phyloP scores from a whole-genome alignment of 176 grass and related monocot genomes.

The Tillandsia leiboldiana region DNA sequence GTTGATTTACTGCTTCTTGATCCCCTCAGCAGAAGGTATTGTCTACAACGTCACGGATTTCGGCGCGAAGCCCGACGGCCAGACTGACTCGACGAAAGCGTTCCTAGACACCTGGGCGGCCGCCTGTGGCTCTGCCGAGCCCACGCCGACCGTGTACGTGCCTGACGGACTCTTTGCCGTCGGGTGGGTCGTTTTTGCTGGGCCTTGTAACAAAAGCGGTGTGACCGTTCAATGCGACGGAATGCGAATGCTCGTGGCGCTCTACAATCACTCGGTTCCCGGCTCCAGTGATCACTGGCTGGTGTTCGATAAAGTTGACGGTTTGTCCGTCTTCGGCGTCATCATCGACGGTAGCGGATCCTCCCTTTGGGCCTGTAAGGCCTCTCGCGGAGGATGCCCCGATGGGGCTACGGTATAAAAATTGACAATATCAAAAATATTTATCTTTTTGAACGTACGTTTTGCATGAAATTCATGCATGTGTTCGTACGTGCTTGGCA shows the following conservation, averaged over 20 bases:
- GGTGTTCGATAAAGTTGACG: slow-evolving; percentile 31
- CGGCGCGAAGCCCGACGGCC: slow-evolving; percentile 32
- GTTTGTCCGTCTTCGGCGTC: slow-evolving; percentile 39
- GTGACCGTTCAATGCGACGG: slow-evolving; percentile 28
- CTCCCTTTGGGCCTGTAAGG: slow-evolving; percentile 46
- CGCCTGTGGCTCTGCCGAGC: slow-evolving; percentile 26
- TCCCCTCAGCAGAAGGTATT: neutral
- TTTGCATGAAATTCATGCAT: too few relatives aligned
- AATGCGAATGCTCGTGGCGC: slow-evolving; percentile 34
- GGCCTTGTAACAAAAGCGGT: slow-evolving; percentile 28
- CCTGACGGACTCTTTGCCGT: slow-evolving; percentile 32
- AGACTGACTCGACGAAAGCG: slow-evolving; percentile 22
- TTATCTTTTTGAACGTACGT: too few relatives aligned
- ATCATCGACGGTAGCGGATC: slow-evolving; percentile 35
- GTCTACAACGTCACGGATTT: slow-evolving; percentile 27
- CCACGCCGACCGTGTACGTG: slow-evolving; percentile 33
- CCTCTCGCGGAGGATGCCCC: slow-evolving; percentile 20
- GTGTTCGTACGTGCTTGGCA: slow-evolving; percentile 4
- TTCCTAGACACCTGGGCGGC: slow-evolving; percentile 32
- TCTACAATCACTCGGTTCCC: slow-evolving; percentile 9
- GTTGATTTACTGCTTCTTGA: neutral
- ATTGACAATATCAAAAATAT: too few relatives aligned
- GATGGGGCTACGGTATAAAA: slow-evolving; percentile 21
- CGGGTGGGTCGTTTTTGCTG: slow-evolving; percentile 20
- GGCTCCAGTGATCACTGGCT: slow-evolving; percentile 24